Evolutionary conservation across 2,329 filamentous ascomycete species (phyloP), one percentile per base, ranked within the genome.

Genomic region (Elsinoe batatas): DNA sequence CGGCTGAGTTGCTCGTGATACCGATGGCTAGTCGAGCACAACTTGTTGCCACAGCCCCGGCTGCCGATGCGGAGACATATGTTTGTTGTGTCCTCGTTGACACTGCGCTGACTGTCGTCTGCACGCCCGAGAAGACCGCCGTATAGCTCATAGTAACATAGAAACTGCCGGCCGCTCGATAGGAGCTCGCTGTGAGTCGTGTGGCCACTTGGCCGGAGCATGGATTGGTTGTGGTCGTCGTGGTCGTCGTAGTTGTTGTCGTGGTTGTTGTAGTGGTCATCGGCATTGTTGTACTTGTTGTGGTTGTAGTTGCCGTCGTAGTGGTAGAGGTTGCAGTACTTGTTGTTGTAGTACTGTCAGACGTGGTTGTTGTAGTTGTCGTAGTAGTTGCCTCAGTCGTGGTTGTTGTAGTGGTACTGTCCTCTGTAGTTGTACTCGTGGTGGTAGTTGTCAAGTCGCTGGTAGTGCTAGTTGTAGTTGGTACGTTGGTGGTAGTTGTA

Each of bases 221-320:
- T 11, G 20, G 18, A 30, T 47, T 47, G 5, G 3, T 18, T 2
- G 43, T 47, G 3, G 44, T 30, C 5, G 20, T 49, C 2, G 22
- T 49, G 3, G 22, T 47, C 17, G 17, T 47, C 20, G 20, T 47
- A 2, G 43, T 47, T 5, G 43, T 47, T 12, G 43, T 47, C 10
- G 18, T 47, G 4, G 43, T 36, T 8, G 47, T 53, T 3, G 47
- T 53, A 12, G 47, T 53, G 2, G 26, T 53, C 3, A 30, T 36
- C 10, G 47, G 13, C 12, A 30, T 53, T 26, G 43, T 22, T 3
- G 15, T 36, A 3, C 3, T 17, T 3, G 47, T 53, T 38, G 49
- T 32, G n/a, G 49, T 53, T 17, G 49, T 53, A 11, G 49, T 53
- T 6, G 49, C 38, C 12, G 49, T 53, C 5, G 49, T 53, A 11